Evolutionary conservation across 768 basidiomycete species (phyloP), one percentile per base, ranked within the genome.

Genomic region (Phanerodontia chrysosporium): DNA sequence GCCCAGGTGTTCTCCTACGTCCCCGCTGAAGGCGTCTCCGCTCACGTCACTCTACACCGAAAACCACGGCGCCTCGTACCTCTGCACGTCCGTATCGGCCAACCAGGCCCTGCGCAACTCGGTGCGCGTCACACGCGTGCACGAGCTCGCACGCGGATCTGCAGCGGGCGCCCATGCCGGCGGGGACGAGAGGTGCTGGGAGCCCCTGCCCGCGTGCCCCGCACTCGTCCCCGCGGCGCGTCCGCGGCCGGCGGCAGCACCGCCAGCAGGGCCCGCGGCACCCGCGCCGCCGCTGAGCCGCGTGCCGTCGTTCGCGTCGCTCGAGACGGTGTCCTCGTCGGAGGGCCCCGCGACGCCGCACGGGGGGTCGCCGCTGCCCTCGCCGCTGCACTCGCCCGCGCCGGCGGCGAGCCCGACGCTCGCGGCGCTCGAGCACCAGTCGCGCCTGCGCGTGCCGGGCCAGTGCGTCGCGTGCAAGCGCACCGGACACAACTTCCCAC

Each of bases 401-500:
- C 63, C 64, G 39, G 18, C 29, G 12, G 48, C 58, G 29, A 61
- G 61, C 25, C 61, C 64, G 13, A 59, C 65, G 14, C 64, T 73
- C 16, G 64, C 66, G 24, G 66, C 64, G 29, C 61, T 72, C 48
- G 72, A 72, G 59, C 60, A 64, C 36, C 35, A 63, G 4, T 70
- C 71, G 45, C 63, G 65, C 25, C 62, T 71, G 59, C 63, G 69
- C 45, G 55, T 67, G 18, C 63, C 63, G 24, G 61, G 61, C 29
- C 52, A 53, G 10, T 74, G 72, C 63, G 62, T 62, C 18, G 59
- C 60, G 21, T 74, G 72, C 55, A 64, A 67, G 29, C 62, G 58
- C 22, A n/a, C 58, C 44, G 72, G 72, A 10, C 60, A 67, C 25
- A 68, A 72, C 65, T 72, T 70, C 61, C 71, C 72, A 30, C 65